Conservation (phyloP, 192 early-diverging fungal genomes). For the Rhizophagus sp. region DNA sequence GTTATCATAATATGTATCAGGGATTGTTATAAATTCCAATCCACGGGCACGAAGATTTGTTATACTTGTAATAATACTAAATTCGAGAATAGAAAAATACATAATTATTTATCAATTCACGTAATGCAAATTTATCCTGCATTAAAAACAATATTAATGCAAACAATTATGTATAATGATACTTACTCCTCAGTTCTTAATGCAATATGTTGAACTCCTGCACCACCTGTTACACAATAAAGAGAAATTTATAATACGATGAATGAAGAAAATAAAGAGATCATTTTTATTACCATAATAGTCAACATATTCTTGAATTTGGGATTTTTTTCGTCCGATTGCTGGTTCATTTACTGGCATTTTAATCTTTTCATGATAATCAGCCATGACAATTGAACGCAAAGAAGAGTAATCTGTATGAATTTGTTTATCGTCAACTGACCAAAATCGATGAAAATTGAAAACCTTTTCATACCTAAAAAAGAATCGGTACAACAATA, state of each 20-base stretch:
- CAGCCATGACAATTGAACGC: slow-evolving; percentile 94
- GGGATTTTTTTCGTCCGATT: slow-evolving; percentile 87
- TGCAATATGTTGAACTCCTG: slow-evolving; percentile 93
- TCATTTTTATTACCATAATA: slow-evolving; percentile 62
- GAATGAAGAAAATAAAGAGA: not conserved
- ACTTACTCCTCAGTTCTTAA: slow-evolving; percentile 68
- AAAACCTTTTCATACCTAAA: slow-evolving; percentile 79
- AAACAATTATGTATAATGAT: not conserved
- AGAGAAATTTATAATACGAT: not conserved
- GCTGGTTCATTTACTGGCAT: slow-evolving; percentile 99
- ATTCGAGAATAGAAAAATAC: not conserved
- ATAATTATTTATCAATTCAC: not conserved
- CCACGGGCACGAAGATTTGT: slow-evolving; percentile 80
- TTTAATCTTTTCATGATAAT: slow-evolving; percentile 88
- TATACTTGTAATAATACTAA: slow-evolving; percentile 81
- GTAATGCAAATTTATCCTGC: too few species aligned
- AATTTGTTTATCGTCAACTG: slow-evolving; percentile 95
- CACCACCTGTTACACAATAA: slow-evolving; percentile 47
- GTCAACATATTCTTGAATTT: slow-evolving; percentile 92
- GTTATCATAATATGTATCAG: slow-evolving; percentile 85
- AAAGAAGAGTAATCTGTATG: slow-evolving; percentile 94
- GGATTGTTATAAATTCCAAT: slow-evolving; percentile 87
- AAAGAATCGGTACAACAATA: not conserved
- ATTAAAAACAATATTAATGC: not conserved
- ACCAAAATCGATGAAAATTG: slow-evolving; percentile 99